Conservation (phyloP, 768 basidiomycete genomes). For the Termitomyces sp. region DNA sequence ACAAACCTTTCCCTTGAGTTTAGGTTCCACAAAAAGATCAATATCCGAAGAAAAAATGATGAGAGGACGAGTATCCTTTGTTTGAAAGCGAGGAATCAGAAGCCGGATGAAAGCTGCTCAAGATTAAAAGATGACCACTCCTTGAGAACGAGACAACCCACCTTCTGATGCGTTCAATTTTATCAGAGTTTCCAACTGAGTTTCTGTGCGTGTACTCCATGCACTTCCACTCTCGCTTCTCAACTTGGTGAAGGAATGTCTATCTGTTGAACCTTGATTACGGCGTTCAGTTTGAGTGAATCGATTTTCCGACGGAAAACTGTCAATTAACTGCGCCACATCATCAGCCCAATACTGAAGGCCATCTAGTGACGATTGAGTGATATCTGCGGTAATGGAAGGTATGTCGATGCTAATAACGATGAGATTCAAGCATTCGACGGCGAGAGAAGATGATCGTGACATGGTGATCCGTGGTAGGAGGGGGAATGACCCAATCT, state of each 20-base stretch:
- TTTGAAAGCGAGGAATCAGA: constrained; percentile 39
- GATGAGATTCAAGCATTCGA: constrained; percentile 13
- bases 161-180: constrained; percentile 46
- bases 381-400: constrained; percentile 51
- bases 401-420: constrained; percentile 46
- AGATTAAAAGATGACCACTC: neutral
- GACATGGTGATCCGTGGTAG: constrained; percentile 30
- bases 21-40: constrained; percentile 57
- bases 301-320: constrained; percentile 22
- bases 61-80: constrained; percentile 36
- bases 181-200: constrained; percentile 37
- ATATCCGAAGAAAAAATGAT: constrained; percentile 57
- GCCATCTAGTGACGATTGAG: constrained; percentile 65
- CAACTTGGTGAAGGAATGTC: constrained; percentile 67
- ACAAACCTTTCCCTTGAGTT: constrained; percentile 59
- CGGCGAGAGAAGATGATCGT: constrained; percentile 16
- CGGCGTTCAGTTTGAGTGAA: constrained; percentile 31
- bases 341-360: constrained; percentile 91
- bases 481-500: constrained; percentile 16
- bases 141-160: constrained; percentile 16
- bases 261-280: constrained; percentile 70
- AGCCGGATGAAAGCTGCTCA: constrained; percentile 34
- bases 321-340: constrained; percentile 63
- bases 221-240: constrained; percentile 37
- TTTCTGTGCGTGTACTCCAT: constrained; percentile 19